phyloP scores from a whole-genome alignment of 345 rosid genomes.

The Populus simonii region DNA sequence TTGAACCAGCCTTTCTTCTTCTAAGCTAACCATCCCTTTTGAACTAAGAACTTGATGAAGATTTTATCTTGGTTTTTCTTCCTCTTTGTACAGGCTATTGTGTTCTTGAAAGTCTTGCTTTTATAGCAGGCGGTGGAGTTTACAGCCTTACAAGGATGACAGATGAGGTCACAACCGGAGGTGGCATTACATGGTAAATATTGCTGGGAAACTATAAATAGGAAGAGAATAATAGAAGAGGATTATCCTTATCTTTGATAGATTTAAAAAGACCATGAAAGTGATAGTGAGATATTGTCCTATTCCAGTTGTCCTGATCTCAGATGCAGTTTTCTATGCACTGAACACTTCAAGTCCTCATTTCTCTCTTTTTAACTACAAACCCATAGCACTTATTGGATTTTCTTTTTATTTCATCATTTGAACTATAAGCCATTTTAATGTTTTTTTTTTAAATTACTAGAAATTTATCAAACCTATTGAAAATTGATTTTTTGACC shows the following conservation, averaged over 20 bases:
- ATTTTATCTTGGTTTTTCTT: neutral
- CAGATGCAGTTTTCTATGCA: neutral
- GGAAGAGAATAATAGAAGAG: neutral
- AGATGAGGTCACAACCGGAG: constrained; percentile 13
- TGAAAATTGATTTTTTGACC: too few species aligned
- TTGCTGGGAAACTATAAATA: neutral
- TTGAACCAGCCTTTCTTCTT: constrained; percentile 48
- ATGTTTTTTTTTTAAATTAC: too few species aligned
- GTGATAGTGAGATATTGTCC: constrained; percentile 11
- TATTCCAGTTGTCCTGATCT: neutral
- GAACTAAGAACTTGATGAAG: neutral
- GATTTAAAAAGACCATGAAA: constrained; percentile 7
- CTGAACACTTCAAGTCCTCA: neutral
- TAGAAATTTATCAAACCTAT: too few species aligned
- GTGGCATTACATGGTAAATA: neutral
- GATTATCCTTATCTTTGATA: constrained; percentile 21
- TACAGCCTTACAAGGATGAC: constrained; percentile 18
- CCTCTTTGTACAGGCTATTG: neutral
- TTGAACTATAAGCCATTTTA: too few species aligned
- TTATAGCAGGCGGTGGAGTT: constrained; percentile 15
- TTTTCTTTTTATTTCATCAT: too few species aligned
- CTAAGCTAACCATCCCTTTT: constrained; percentile 26
- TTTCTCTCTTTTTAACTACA: neutral
- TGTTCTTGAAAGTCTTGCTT: neutral
- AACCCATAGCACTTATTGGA: too few species aligned